Base-by-base conservation (phyloP, 768 basidiomycete genomes). In the Albatrellus ellisii region DNA sequence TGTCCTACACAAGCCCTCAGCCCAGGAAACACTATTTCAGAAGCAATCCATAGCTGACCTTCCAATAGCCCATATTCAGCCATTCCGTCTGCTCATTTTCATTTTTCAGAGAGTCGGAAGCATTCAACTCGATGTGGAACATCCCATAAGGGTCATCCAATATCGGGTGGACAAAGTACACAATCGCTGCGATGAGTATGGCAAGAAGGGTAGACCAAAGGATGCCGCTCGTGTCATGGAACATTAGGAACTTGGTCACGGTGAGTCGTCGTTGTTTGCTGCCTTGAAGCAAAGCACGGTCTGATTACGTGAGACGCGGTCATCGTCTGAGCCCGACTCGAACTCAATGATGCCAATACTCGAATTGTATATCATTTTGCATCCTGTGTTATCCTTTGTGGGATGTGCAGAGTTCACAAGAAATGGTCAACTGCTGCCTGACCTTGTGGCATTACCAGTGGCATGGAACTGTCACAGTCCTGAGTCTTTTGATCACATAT, bases 61-160 rank as follows among this genome's bases (percentile, higher is more conserved):
- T 69, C 79, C 77, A 80, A 46, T 65, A 76, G 3, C 78, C 78
- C 72, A 79, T 75, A 56, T 81, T 80, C 26, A 80, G 56, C 79
- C 78, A 80, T 57, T 81, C 76, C 1, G 77, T 79, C 14, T 45
- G 46, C n/a, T 71, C 73, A 1, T 47, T 48, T 15, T 44, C 38
- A 14, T 48, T 64, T 63, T 11, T 58, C 59, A 17, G 69, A 59
- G 20, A 60, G 42, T 44, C 55, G 57, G n/a, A n/a, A n/a, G n/a
- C n/a, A 53, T 79, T 79, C 42, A 79, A 58, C 1, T 60, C 46
- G 11, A 75, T 57, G 52, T 81, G 77, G 46, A 75, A 79, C 2
- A 72, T 54, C 6, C 72, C 70, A 52, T 79, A 81, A 10, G 73
- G 73, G 47, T 77, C 75, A 9, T 28, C 39, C 11, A 39, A 27